A percentile compares a stretch with the other conserved stretches of the same genome.
phyloP scores from a whole-genome alignment of 2,329 filamentous ascomycete species.

The Stachybotrys chartarum region DNA sequence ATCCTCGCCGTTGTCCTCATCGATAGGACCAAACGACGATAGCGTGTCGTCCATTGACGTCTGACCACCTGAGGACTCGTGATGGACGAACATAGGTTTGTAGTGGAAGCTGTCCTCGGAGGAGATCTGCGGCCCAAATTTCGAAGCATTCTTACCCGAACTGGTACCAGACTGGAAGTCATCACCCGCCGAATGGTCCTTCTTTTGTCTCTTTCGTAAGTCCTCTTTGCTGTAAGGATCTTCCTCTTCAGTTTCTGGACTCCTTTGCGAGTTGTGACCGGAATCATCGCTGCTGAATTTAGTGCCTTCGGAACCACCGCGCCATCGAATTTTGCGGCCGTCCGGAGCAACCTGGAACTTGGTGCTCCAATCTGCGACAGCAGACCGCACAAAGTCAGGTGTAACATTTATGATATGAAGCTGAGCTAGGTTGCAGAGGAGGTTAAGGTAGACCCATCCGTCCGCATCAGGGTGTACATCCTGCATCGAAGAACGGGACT shows the following conservation, averaged over 20 bases:
- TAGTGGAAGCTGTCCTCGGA: slow-evolving; percentile 51
- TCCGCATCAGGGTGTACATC: slow-evolving; percentile 56
- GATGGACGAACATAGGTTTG: slow-evolving; percentile 53
- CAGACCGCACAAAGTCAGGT: slow-evolving; percentile 65
- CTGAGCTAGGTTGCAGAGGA: slow-evolving; percentile 75
- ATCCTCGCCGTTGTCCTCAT: slow-evolving; percentile 41
- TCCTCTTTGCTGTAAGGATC: slow-evolving; percentile 33
- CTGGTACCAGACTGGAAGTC: slow-evolving; percentile 24
- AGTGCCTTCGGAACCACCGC: slow-evolving; percentile 59
- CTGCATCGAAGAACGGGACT: slow-evolving; percentile 25
- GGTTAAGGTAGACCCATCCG: slow-evolving; percentile 77
- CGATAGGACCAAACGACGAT: slow-evolving; percentile 39
- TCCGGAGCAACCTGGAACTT: slow-evolving; percentile 74
- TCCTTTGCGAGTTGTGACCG: slow-evolving; percentile 38
- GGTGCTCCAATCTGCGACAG: slow-evolving; percentile 61
- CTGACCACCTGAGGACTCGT: slow-evolving; percentile 37
- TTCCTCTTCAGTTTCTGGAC: slow-evolving; percentile 42
- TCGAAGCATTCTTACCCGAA: slow-evolving; percentile 30
- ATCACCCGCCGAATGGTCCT: slow-evolving; percentile 23
- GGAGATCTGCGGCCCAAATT: slow-evolving; percentile 28
- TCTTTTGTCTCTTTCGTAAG: slow-evolving; percentile 40
- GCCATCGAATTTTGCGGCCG: slow-evolving; percentile 74
- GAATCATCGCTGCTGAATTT: slow-evolving; percentile 58
- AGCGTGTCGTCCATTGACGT: slow-evolving; percentile 40
- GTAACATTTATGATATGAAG: slow-evolving; percentile 81